A percentile compares a stretch with the other conserved stretches of the same genome.
Conservation (phyloP, 2,329 filamentous ascomycete species). For the Cladosporium velox region DNA sequence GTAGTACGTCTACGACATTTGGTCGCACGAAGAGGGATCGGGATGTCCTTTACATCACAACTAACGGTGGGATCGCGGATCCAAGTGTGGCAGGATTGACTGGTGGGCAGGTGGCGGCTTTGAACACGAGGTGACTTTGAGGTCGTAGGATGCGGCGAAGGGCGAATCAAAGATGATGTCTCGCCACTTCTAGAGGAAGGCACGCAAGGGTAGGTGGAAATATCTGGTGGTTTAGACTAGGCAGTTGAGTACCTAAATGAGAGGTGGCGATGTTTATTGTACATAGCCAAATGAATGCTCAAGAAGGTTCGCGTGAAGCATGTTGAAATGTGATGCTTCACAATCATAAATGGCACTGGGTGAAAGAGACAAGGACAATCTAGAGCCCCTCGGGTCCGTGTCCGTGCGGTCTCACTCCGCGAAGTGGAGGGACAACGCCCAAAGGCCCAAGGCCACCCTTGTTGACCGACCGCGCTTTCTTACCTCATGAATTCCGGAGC, state of each 20-base stretch:
- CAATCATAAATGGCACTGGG: neutral
- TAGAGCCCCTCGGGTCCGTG: neutral
- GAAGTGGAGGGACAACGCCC: neutral
- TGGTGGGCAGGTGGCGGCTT: conserved; percentile 17
- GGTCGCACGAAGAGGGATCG: conserved; percentile 20
- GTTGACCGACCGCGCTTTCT: conserved; percentile 20
- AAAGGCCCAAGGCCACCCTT: conserved; percentile 4
- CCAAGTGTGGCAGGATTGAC: conserved; percentile 10
- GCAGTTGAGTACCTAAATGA: neutral
- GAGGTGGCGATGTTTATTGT: neutral
- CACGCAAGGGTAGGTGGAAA: neutral
- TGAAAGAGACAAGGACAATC: neutral
- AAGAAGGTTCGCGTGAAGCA: neutral
- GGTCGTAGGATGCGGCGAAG: neutral
- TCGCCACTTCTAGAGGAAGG: neutral
- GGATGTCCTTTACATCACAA: conserved; percentile 23
- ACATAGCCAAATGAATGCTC: neutral
- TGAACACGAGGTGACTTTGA: conserved; percentile 10
- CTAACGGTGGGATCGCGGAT: conserved; percentile 24
- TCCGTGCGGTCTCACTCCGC: neutral
- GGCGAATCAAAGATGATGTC: neutral
- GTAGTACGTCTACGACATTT: conserved; percentile 24
- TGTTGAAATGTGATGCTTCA: neutral
- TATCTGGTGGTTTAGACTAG: neutral
- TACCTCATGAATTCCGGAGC: neutral